phyloP scores from a whole-genome alignment of 2,329 filamentous ascomycete genomes.

The Fonsecaea multimorphosa region DNA sequence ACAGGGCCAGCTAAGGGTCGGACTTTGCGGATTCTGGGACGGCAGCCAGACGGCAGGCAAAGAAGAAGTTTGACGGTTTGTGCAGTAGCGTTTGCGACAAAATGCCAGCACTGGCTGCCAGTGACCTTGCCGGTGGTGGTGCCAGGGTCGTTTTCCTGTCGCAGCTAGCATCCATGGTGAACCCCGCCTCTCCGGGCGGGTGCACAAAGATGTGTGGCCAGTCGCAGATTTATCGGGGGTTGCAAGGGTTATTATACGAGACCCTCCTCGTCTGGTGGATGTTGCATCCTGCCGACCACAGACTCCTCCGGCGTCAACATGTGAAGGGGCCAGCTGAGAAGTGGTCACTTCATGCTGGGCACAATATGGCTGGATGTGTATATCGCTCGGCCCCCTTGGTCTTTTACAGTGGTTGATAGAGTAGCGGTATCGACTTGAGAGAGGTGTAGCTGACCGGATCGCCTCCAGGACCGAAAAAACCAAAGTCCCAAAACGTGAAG shows the following conservation, averaged over 20 bases:
- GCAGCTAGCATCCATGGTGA: not conserved
- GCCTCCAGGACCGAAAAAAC: constrained; percentile 1
- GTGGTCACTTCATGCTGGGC: not conserved
- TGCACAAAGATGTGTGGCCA: constrained; percentile 14
- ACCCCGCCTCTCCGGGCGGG: constrained; percentile 20
- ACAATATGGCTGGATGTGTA: not conserved
- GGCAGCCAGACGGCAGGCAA: constrained; percentile 10
- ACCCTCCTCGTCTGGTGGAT: not conserved
- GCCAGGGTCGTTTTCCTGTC: constrained; percentile 7
- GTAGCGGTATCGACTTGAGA: not conserved
- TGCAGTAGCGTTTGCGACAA: constrained; percentile 20
- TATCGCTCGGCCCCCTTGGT: not conserved
- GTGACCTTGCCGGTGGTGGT: not conserved
- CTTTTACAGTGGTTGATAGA: not conserved
- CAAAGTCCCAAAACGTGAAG: not conserved
- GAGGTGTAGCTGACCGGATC: not conserved
- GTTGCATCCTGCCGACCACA: not conserved
- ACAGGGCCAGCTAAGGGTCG: too few relatives aligned
- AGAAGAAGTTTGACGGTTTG: constrained; percentile 20
- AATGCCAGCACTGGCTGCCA: too few relatives aligned
- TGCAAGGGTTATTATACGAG: constrained; percentile 18
- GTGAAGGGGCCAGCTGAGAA: not conserved
- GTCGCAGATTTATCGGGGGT: constrained; percentile 23
- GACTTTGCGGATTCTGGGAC: constrained; percentile 12
- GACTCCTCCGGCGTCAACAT: constrained; percentile 4